Percentiles rank a stretch among this genome's conserved stretches.
Evolutionary conservation across 2,329 filamentous ascomycete species (phyloP).

Genomic region (Penicillium sp.): DNA sequence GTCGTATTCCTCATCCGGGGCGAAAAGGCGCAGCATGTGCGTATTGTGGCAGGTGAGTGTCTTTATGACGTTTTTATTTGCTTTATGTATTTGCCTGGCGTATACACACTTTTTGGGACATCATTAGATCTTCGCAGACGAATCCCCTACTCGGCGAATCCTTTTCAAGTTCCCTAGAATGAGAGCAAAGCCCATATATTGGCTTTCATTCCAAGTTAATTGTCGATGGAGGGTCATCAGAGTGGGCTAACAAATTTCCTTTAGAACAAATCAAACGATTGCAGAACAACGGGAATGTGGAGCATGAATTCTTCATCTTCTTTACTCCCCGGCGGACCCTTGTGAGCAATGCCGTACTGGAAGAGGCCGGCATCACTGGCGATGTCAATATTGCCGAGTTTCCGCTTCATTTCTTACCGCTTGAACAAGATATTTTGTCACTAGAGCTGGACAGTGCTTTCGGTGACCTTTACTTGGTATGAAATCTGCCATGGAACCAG

Average conservation of each 20-base stretch:
- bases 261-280: conserved; percentile 88
- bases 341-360: conserved; percentile 85
- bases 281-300: conserved; percentile 80
- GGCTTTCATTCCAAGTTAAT: conserved; percentile 39
- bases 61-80: conserved; percentile 1
- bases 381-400: conserved; percentile 88
- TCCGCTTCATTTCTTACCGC: conserved; percentile 82
- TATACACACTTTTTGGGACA: conserved; percentile 43
- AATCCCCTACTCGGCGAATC: conserved; percentile 52
- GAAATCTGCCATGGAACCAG: conserved; percentile 12
- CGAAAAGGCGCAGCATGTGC: conserved; percentile 81
- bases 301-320: conserved; percentile 95
- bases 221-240: conserved; percentile 54
- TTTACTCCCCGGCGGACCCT: conserved; percentile 92
- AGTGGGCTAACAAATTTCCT: conserved; percentile 55
- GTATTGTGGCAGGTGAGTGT: conserved; percentile 80
- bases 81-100: background rate
- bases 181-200: conserved; percentile 40
- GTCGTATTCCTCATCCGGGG: conserved; percentile 90
- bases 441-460: conserved; percentile 88
- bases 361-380: conserved; percentile 89
- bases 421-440: conserved; percentile 89
- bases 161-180: conserved; percentile 56
- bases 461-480: conserved; percentile 76
- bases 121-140: conserved; percentile 61